Evolutionary conservation across 345 rosid species (phyloP), one percentile per base, ranked within the genome.

Genomic region (Turnera subulata): DNA sequence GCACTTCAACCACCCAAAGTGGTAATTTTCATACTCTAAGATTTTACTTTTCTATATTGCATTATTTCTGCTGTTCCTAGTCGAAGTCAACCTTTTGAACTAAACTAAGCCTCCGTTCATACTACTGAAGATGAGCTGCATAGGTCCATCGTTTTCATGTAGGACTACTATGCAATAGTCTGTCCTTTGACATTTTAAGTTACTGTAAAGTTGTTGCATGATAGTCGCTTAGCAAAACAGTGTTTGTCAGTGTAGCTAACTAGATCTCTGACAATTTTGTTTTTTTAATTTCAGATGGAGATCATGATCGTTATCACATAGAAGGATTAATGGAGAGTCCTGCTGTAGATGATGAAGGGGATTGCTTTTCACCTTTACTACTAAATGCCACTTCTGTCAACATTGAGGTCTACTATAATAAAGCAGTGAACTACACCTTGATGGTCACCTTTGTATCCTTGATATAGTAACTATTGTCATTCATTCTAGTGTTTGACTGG

Each of bases 371-470:
- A 2, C 94, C 96, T 26, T 73, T 93, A 55, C 73, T 78, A 20
- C 70, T 93, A 63, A 93, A 89, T 77, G 89, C 92, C 33, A 89
- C 99, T 61, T 87, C 99, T 68, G 80, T 93, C 56, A 93, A 93
- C 71, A 79, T 89, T 64, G 96, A 93, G 67, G 91, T 87, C 58
- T 93, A 93, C 79, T 93, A 85, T 61, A 93, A 87, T 67, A 89
- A 89, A 81, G 99, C 99, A 71, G 99, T 93, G 72, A 93, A 93
- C 75, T 89, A 93, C 75, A 89, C 97, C 46, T 71, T 93, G 76
- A 89, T 93, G 96, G 97, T 93, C 81, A 89, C 97, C 50, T 93
- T 93, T 81, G 99, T 93, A 93, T 93, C 99, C 99, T 89, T 78
- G 14, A 50, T 50, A 26, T 15, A 3, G 23, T 60, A 59, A 54